These are phyloP conservation scores for Calonectria pseudoturangicola DNA, from an alignment of 2,329 filamentous ascomycete species.

Conservation along the genomic window DNA sequence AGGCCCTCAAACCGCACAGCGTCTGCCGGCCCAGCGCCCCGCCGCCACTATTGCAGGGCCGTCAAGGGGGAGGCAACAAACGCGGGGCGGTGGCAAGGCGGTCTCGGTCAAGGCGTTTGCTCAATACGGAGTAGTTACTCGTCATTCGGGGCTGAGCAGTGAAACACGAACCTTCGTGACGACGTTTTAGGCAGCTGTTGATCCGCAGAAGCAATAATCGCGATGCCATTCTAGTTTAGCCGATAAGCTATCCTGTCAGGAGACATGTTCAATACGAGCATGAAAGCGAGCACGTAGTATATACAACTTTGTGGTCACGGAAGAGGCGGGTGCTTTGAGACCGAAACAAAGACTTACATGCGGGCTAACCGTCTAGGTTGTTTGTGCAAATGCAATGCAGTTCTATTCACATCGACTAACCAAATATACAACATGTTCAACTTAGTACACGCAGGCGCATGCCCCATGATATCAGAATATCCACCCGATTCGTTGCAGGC, in stretches of 20 bases:
- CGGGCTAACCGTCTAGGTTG: neutral
- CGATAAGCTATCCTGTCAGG: neutral
- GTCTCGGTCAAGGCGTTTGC: neutral
- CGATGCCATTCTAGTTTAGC: neutral
- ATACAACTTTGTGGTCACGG: neutral
- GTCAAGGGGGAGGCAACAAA: constrained; percentile 16
- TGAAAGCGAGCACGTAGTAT: neutral
- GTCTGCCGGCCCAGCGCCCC: constrained; percentile 6
- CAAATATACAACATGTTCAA: neutral
- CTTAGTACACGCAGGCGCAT: constrained; percentile 10
- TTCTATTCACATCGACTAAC: constrained; percentile 14
- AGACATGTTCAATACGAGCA: neutral
- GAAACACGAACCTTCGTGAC: constrained; percentile 3
- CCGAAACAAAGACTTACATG: neutral
- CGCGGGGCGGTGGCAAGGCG: constrained; percentile 13
- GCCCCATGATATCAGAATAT: neutral
- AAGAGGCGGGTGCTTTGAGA: neutral
- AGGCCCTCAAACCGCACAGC: neutral
- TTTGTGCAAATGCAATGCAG: constrained; percentile 13
- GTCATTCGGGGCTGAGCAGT: constrained; percentile 17
- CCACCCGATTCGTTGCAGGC: constrained; percentile 3
- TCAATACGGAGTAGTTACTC: neutral
- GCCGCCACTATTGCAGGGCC: constrained; percentile 16
- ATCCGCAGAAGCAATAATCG: neutral
- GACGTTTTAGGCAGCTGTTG: constrained; percentile 9